Base-by-base conservation (phyloP, 2,329 filamentous ascomycete species). In the Tolypocladium pustulatum region DNA sequence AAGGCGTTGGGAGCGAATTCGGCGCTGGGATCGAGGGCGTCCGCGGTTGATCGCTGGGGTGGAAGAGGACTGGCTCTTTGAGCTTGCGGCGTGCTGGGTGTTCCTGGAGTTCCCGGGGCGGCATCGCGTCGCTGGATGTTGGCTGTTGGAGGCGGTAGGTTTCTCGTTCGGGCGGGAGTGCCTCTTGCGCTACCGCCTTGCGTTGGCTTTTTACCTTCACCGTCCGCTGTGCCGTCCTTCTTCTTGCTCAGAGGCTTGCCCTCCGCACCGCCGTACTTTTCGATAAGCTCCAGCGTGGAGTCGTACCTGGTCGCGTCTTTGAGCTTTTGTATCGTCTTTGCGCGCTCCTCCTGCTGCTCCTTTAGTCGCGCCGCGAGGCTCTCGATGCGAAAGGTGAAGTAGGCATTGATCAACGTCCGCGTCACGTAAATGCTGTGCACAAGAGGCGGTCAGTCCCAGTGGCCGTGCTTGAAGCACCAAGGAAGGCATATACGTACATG, bases 241-340 rank as follows among this genome's bases (percentile, higher is more conserved):
- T 55, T 59, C 6, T 65, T 61, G 27, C 51, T 59, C 30, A 57
- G 40, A 5, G 75, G 64, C 67, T 77, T 75, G 66, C 79, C 75
- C 61, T 86, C 84, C 25, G 79, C 77, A 12, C 85, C 89, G 40
- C 91, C 92, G 71, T 99, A 99, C 68, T 97, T 99, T 68, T 97
- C 90, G 13, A 99, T 82, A 60, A 99, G 75, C 70, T 97, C 86
- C 68, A 95, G 85, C 1, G 94, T 99, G 37, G 92, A 94, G 73
- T 97, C 90, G 76, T 97, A 99, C 72, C 90, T 96, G 38, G 94
- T 99, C 32, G 92, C 92, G 60, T 88, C 86, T 75, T 99, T 99
- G 62, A 99, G 84, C 74, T 92, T 92, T 71, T 96, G 88, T 64
- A 99, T 97, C 2, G 92, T 96, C 66, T 85, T 85, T 60, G 89